Evolutionary conservation across 2,329 filamentous ascomycete species (phyloP).

Genomic region (Colletotrichum spinosum): DNA sequence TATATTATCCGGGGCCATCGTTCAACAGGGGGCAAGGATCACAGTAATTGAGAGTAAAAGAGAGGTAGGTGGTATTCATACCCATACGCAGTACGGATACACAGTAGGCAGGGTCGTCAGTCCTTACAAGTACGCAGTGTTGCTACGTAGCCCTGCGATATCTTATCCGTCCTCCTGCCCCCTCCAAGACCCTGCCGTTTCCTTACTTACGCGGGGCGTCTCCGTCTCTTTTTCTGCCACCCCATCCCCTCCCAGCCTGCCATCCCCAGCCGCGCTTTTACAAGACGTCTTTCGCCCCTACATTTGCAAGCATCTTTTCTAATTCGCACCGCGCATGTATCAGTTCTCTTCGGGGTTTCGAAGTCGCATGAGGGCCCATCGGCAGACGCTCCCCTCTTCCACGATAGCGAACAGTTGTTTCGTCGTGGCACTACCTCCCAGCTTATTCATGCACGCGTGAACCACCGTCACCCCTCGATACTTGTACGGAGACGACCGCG

Average conservation of each 20-base stretch:
- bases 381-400: too few species aligned
- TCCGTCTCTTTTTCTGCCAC: constrained; percentile 23
- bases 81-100: too few species aligned
- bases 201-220: constrained; percentile 10
- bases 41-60: constrained; percentile 1
- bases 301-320: constrained; percentile 16
- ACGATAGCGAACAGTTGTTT: too few species aligned
- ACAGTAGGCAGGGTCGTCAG: too few species aligned
- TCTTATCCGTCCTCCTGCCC: constrained; percentile 16
- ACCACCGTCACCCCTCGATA: constrained; percentile 6
- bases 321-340: constrained; percentile 22
- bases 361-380: constrained; percentile 2
- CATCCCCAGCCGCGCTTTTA: constrained; percentile 20
- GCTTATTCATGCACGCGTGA: too few species aligned
- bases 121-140: too few species aligned
- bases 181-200: constrained; percentile 24
- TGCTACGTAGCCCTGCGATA: constrained; percentile 4
- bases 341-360: constrained; percentile 13
- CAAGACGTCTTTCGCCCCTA: constrained; percentile 8
- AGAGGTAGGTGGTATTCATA: too few species aligned
- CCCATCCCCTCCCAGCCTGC: constrained; percentile 21
- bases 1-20: constrained; percentile 5
- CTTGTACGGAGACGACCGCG: too few species aligned
- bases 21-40: constrained; percentile 16
- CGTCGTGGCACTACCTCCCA: too few species aligned